phyloP scores from a whole-genome alignment of 2,329 filamentous ascomycete species.

The Venturia effusa region DNA sequence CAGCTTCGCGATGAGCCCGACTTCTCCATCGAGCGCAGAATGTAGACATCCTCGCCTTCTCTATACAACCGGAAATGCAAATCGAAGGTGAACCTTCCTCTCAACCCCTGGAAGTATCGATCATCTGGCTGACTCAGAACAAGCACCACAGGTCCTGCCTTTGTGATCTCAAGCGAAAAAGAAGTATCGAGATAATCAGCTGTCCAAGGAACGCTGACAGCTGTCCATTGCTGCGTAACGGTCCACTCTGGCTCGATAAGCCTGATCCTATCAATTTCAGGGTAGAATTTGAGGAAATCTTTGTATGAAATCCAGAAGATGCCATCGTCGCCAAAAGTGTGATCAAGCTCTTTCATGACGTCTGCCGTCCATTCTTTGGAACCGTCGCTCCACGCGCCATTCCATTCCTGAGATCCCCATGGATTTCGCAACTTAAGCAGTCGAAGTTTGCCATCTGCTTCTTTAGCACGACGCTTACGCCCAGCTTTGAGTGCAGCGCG shows the following conservation, averaged over 20 bases:
- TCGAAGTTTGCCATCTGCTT: conserved; percentile 24
- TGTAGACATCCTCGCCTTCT: conserved; percentile 7
- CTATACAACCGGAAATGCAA: conserved; percentile 39
- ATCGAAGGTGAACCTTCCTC: conserved; percentile 42
- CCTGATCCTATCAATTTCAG: conserved; percentile 41
- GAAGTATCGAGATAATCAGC: conserved; percentile 43
- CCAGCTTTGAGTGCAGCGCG: neutral
- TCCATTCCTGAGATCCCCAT: conserved; percentile 70
- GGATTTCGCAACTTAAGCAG: conserved; percentile 56
- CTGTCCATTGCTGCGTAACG: conserved; percentile 43
- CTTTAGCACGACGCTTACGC: conserved; percentile 1
- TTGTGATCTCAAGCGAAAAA: conserved; percentile 36
- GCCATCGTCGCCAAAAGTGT: conserved; percentile 67
- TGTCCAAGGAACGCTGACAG: conserved; percentile 40
- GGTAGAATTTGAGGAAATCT: conserved; percentile 38
- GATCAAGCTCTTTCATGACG: conserved; percentile 59
- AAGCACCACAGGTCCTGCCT: conserved; percentile 36
- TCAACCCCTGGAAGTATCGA: conserved; percentile 39
- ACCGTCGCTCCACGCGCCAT: conserved; percentile 69
- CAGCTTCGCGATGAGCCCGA: conserved; percentile 10
- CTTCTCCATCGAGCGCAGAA: conserved; percentile 9
- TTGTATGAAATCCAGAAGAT: conserved; percentile 44
- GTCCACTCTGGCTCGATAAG: conserved; percentile 43
- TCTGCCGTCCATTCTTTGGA: conserved; percentile 75
- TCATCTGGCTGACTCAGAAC: conserved; percentile 42